Base-by-base conservation (phyloP, 306 rosid genomes). In the Psophocarpus tetragonolobus region DNA sequence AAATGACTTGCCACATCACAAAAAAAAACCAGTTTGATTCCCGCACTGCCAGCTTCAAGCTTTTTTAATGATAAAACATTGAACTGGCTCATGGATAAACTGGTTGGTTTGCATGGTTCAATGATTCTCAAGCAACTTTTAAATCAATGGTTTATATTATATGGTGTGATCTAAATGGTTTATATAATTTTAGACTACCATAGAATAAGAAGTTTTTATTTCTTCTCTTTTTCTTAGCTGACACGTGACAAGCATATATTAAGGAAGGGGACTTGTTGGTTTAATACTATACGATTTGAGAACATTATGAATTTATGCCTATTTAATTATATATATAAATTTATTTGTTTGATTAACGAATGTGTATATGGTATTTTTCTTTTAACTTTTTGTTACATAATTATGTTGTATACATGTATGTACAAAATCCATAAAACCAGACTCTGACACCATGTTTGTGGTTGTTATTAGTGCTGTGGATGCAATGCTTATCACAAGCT, bases 401-500 rank as follows among this genome's bases (percentile, higher is more conserved):
- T 44, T 60, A 51, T 50, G 14, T 4, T 2, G 12, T 7, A 14
- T 29, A 8, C 27, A 27, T 60, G 11, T 26, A 18, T 20, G 79
- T 27, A 14, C 53, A 72, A 36, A 48, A 21, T 13, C 7, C 4
- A 7, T 51, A 7, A 8, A 57, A 57, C 42, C 20, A 24, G 44
- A 64, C 13, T 8, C 61, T 78, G 26, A 78, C 68, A 78, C 68
- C n/a, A 0, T 7, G 4, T 45, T 51, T 76, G 48, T 68, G 44
- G 7, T 44, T 70, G 81, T 75, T 73, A 74, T 64, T 77, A 94
- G 98, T 94, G 98, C 60, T 94, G 97, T 66, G 94, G 96, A 65
- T 94, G 98, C 90, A 88, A 83, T 73, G 98, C 96, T 4, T 94
- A 87, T 80, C 98, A 94, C 76, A 94, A 94, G 94, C 97, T 91